Evolutionary conservation across 768 basidiomycete species (phyloP).

Genomic region (Agaricus subrufescens): DNA sequence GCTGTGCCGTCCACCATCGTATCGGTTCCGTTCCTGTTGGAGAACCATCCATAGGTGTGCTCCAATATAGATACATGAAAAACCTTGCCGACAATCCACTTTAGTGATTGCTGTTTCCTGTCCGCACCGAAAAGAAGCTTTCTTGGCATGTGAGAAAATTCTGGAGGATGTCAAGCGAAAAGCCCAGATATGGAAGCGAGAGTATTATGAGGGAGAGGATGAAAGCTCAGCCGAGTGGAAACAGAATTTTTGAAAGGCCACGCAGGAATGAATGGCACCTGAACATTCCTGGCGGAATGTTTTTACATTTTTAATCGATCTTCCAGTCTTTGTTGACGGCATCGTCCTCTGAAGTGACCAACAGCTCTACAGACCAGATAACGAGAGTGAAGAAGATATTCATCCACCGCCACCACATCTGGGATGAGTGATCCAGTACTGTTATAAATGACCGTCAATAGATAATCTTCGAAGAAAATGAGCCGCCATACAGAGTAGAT

Average conservation of each 20-base stretch:
- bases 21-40: constrained; percentile 76
- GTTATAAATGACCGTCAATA: constrained; percentile 1
- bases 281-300: not conserved
- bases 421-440: constrained; percentile 88
- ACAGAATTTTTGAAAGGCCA: constrained; percentile 38
- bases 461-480: not conserved
- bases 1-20: constrained; percentile 68
- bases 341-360: constrained; percentile 77
- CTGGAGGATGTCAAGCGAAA: constrained; percentile 83
- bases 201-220: constrained; percentile 71
- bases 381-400: constrained; percentile 83
- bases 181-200: constrained; percentile 90
- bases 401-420: constrained; percentile 92
- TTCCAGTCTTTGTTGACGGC: constrained; percentile 67
- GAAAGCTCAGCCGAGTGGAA: constrained; percentile 70
- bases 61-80: not conserved
- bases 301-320: constrained; percentile 46
- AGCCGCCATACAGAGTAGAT: constrained; percentile 61
- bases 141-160: constrained; percentile 73
- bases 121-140: constrained; percentile 80
- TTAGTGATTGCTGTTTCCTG: constrained; percentile 78
- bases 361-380: constrained; percentile 78
- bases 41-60: constrained; percentile 63
- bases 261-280: not conserved
- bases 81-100: not conserved